Evolutionary conservation across 345 rosid species (phyloP).

Genomic region (Dipteronia dyeriana): DNA sequence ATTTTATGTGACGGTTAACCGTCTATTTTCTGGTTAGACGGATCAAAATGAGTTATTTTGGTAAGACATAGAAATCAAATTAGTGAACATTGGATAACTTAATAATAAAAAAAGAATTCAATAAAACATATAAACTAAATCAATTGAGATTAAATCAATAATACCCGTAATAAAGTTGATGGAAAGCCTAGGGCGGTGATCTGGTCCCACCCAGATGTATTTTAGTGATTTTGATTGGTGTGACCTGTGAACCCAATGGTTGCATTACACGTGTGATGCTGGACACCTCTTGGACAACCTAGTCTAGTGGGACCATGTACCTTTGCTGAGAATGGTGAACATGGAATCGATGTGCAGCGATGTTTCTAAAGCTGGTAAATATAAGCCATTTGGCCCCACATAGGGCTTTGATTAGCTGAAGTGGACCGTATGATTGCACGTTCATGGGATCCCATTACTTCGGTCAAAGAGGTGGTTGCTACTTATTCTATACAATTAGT

Average conservation of each 20-base stretch:
- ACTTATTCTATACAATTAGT: too few species aligned
- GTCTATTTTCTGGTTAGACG: too few species aligned
- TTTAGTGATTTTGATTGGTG: constrained; percentile 3
- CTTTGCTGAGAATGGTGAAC: background rate
- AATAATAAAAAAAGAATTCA: too few species aligned
- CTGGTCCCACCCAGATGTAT: constrained; percentile 9
- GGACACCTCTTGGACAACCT: background rate
- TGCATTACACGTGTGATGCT: constrained; percentile 5
- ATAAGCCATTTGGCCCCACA: background rate
- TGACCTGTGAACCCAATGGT: background rate
- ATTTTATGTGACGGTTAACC: too few species aligned
- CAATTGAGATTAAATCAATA: too few species aligned
- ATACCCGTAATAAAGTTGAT: too few species aligned
- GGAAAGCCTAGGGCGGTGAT: constrained; percentile 22
- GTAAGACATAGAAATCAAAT: too few species aligned
- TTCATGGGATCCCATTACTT: background rate
- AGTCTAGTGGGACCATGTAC: background rate
- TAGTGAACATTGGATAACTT: too few species aligned
- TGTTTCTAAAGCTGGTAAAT: background rate
- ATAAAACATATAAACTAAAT: too few species aligned
- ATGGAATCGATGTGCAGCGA: background rate
- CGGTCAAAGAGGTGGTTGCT: too few species aligned
- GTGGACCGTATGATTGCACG: background rate
- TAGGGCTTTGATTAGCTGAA: background rate
- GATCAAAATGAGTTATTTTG: too few species aligned